Evolutionary conservation across 441 rosid genomes (phyloP).

Genomic region (Adansonia madagascariensis): DNA sequence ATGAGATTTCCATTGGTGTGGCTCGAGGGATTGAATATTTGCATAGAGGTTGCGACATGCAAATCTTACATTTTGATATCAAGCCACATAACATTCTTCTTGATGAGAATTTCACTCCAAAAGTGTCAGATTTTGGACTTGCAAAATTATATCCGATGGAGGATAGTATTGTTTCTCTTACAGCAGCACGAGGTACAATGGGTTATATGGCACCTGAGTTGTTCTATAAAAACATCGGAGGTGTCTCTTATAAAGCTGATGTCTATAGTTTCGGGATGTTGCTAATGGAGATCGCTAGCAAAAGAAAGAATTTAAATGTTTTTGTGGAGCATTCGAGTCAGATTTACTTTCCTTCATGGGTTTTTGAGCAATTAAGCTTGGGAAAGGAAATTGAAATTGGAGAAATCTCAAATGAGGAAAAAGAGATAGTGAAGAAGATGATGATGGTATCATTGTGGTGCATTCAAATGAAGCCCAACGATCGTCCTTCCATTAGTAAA

Average conservation of each 20-base stretch:
- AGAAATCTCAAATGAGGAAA: neutral
- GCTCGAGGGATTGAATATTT: slow-evolving; percentile 47
- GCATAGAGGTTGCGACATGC: slow-evolving; percentile 43
- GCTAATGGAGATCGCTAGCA: slow-evolving; percentile 20
- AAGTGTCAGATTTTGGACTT: slow-evolving; percentile 46
- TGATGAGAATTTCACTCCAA: slow-evolving; percentile 27
- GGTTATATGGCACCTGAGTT: slow-evolving; percentile 33
- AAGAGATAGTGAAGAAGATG: slow-evolving; percentile 18
- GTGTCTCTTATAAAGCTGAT: slow-evolving; percentile 16
- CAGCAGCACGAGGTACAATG: slow-evolving; percentile 36
- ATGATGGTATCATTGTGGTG: slow-evolving; percentile 26
- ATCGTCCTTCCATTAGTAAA: slow-evolving; percentile 22
- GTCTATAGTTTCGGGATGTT: slow-evolving; percentile 28
- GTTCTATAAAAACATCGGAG: neutral
- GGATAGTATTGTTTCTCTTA: slow-evolving; percentile 28
- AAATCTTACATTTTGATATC: slow-evolving; percentile 47
- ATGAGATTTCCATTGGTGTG: slow-evolving; percentile 44
- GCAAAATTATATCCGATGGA: slow-evolving; percentile 35
- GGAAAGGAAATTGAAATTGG: neutral
- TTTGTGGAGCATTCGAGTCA: neutral
- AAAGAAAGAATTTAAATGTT: neutral
- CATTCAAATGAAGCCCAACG: slow-evolving; percentile 12
- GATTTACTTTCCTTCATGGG: slow-evolving; percentile 15
- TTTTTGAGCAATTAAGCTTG: neutral
- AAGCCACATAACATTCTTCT: slow-evolving; percentile 21